Base-by-base conservation (phyloP, 352 stramenopile species). In the Elongisporangium prolatum region DNA sequence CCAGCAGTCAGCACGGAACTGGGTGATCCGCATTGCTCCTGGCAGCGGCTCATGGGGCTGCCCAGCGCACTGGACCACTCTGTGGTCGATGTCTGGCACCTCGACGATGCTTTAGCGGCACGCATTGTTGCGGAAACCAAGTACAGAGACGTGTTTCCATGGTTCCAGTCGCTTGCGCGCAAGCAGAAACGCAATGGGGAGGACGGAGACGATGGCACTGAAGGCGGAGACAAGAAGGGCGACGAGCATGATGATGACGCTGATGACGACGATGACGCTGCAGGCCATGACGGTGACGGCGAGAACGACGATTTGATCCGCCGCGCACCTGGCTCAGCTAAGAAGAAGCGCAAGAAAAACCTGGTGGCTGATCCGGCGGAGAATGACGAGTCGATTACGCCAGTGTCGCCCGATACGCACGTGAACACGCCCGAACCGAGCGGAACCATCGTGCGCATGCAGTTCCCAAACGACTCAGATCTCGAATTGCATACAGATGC, bases 81-180 rank as follows among this genome's bases (percentile, higher is more conserved):
- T 0, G 72, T 93, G 65, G 64, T 93, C 25, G 83, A 93, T 44
- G 83, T 93, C 1, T 93, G 83, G 83, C 83, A 93, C 58, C 10
- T 70, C 2, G 77, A 86, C 17, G 71, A 86, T 37, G 56, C 56
- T 2, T 52, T 93, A 6, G 71, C 75, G 10, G 67, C 83, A 1
- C 75, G 83, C 2, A 74, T 86, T 34, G 52, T 89, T 25, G 68
- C 80, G 0, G 77, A 89, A 22, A 91, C 79, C 37, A 87, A 83
- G 50, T 82, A 87, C 52, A 65, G 52, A 9, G 74, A 86, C 47
- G 75, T 89, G n/a, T 63, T 65, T n/a, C 78, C 83, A 8, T 69
- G 70, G 52, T 89, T 93, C 40, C 75, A 69, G 4, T 53, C 75
- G 9, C 59, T 89, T 0, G 68, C 71, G 10, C 65, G 69, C 10